Percentiles rank a stretch among this genome's conserved stretches.
phyloP scores from a whole-genome alignment of 2,329 filamentous ascomycete species.

The Fusarium luffae region DNA sequence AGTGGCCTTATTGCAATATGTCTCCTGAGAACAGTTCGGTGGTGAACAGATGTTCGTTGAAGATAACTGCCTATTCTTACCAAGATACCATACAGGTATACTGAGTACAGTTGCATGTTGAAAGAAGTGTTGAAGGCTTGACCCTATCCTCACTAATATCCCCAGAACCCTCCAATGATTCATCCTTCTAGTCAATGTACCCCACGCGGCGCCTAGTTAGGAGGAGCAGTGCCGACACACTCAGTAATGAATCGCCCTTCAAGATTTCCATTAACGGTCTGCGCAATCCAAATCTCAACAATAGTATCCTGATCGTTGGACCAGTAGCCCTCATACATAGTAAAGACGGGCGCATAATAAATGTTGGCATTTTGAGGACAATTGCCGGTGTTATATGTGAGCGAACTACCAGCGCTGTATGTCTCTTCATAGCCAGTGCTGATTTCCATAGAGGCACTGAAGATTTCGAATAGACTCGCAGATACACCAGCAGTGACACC shows the following conservation, averaged over 20 bases:
- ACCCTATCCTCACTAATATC: too few relatives aligned
- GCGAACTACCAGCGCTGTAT: not conserved
- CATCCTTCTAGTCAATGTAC: too few relatives aligned
- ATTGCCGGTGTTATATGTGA: not conserved
- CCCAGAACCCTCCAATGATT: too few relatives aligned
- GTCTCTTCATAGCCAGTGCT: not conserved
- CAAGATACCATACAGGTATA: too few relatives aligned
- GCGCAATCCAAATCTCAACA: not conserved
- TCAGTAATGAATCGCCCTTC: not conserved
- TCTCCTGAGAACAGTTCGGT: too few relatives aligned
- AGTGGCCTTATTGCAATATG: too few relatives aligned
- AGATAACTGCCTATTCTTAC: too few relatives aligned
- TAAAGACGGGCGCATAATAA: not conserved
- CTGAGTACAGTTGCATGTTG: accelerated
- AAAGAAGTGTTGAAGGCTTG: too few relatives aligned
- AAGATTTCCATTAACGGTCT: not conserved
- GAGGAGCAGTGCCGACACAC: not conserved
- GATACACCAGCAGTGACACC: not conserved
- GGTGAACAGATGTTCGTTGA: too few relatives aligned
- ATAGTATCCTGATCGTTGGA: not conserved
- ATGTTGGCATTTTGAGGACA: not conserved
- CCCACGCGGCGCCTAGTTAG: not conserved
- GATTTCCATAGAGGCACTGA: not conserved
- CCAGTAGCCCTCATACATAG: not conserved
- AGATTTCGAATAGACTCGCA: not conserved